Evolutionary conservation across 2,329 filamentous ascomycete genomes (phyloP).

Genomic region (Pestalotiopsis sp.): DNA sequence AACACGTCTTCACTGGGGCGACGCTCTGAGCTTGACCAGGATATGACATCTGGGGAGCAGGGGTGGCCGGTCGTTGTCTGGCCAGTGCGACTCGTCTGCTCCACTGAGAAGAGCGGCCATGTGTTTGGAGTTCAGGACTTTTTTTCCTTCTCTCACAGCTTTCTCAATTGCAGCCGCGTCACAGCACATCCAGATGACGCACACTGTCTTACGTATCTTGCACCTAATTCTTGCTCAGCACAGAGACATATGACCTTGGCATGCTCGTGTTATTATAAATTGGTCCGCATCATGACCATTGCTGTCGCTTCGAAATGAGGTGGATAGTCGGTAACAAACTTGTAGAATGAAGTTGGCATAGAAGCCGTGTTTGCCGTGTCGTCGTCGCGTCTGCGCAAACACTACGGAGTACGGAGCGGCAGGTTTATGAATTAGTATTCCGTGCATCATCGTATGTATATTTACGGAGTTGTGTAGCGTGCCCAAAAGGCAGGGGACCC

Average conservation of each 20-base stretch:
- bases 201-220: slow-evolving; percentile 8
- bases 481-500: not conserved
- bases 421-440: not conserved
- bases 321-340: not conserved
- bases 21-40: not conserved
- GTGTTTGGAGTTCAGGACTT: slow-evolving; percentile 6
- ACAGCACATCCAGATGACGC: slow-evolving; percentile 1
- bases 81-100: not conserved
- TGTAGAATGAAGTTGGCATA: not conserved
- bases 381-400: not conserved
- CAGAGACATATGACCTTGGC: not conserved
- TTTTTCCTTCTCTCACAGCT: not conserved
- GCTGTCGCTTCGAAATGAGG: not conserved
- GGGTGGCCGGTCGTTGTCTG: not conserved
- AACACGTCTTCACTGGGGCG: not conserved
- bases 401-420: no score
- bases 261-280: not conserved
- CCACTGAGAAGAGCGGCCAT: slow-evolving; percentile 1
- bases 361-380: not conserved
- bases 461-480: not conserved
- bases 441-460: not conserved
- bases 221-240: not conserved
- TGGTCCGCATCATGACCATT: not conserved
- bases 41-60: not conserved
- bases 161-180: slow-evolving; percentile 2